Evolutionary conservation across 495 filamentous ascomycete species (phyloP), one percentile per base, ranked within the genome.

Genomic region (Astrothelium subdiscretum): DNA sequence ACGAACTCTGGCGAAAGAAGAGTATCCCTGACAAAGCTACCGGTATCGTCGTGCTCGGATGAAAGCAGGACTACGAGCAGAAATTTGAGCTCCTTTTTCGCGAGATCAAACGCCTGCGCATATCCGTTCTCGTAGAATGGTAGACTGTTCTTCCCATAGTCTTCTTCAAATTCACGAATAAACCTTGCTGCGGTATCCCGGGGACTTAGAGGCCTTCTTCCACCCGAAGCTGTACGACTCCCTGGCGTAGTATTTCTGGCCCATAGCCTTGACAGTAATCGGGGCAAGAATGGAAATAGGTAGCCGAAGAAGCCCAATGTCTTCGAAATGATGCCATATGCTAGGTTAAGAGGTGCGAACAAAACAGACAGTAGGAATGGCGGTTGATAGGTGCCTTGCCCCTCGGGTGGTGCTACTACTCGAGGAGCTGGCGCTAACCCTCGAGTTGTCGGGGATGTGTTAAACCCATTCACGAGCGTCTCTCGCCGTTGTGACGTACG

Each of bases 41-140:
- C 80, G 2, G 89, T 97, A 67, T 96, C 90, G 67, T 97, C 94
- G 70, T 98, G 92, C 67, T 97, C 95, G 0, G 92, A 89, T 1
- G 90, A 90, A 18, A 96, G 72, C 5, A 97, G 79, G 3, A 97
- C 77, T 6, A 96, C 87, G 11, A 97, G 70, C 1, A 98, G 77
- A 70, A 95, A 95, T 65, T 92, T 91, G 59, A 96, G 76, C n/a
- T 97, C 90, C 62, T 80, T 84, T 72, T 97, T 96, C 0, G 94
- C 91, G 11, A 84, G 73, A 69, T 98, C 94, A 59, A 95, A 78
- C 0, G 91, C 89, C 72, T 92, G 88, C 20, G 94, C 90, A 71
- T 96, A 96, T 31, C 91, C 90, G 43, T 84, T 86, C 65, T 96
- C 91, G 64, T 86, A 81, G 72, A 92, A 95, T 0, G 83, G 80